Percentiles rank a stretch among this genome's conserved stretches.
phyloP scores from a whole-genome alignment of 2,329 filamentous ascomycete genomes.

The Tolypocladium ovalisporum region DNA sequence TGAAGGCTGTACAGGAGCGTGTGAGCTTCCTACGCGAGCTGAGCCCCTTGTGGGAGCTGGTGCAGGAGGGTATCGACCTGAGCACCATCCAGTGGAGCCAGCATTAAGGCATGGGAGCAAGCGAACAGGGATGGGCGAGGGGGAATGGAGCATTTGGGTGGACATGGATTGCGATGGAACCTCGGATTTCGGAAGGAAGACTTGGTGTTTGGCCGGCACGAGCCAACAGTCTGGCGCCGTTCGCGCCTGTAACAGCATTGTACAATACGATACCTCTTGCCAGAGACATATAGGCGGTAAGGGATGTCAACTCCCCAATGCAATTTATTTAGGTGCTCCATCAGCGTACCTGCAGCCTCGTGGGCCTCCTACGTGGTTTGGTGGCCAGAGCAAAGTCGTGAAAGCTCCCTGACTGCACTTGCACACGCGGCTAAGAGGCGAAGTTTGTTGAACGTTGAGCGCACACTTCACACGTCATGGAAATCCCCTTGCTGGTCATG shows the following conservation, averaged over 20 bases:
- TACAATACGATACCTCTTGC: constrained; percentile 22
- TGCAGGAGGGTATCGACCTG: constrained; percentile 91
- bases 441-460: too few species aligned
- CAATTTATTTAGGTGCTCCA: neutral
- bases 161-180: neutral
- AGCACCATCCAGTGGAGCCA: constrained; percentile 98
- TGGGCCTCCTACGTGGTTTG: neutral
- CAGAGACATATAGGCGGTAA: neutral
- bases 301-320: neutral
- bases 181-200: neutral
- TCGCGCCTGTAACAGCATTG: constrained; percentile 21
- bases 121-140: neutral
- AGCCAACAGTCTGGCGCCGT: constrained; percentile 6
- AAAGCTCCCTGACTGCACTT: too few species aligned
- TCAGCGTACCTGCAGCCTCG: neutral
- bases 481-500: too few species aligned
- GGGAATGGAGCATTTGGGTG: neutral
- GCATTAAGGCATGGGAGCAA: constrained; percentile 44
- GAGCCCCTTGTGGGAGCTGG: constrained; percentile 92
- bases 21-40: constrained; percentile 90
- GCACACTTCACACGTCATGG: too few species aligned
- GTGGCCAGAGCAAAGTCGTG: too few species aligned
- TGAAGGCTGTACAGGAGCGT: constrained; percentile 84
- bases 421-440: too few species aligned
- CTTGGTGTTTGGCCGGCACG: constrained; percentile 1